Conservation (phyloP, 2,329 filamentous ascomycete genomes). For the Kalaharituber pfeilii region DNA sequence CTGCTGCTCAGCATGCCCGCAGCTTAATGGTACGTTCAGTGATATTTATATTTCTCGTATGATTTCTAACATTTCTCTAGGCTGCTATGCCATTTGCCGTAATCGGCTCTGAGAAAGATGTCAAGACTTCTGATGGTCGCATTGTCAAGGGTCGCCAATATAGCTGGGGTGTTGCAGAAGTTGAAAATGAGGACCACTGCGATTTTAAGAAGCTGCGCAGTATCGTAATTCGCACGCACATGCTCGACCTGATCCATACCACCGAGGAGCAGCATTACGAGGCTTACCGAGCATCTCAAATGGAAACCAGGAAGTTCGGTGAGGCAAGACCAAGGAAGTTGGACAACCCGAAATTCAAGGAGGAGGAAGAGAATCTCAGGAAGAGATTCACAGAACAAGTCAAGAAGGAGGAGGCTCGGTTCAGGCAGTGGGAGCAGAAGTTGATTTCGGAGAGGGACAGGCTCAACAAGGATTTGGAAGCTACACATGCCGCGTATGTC, state of each 20-base stretch:
- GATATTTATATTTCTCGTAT: not conserved
- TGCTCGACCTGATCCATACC: slow-evolving; percentile 98
- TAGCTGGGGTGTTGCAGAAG: slow-evolving; percentile 97
- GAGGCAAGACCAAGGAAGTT: slow-evolving; percentile 93
- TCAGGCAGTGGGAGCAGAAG: slow-evolving; percentile 99
- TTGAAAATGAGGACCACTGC: slow-evolving; percentile 99
- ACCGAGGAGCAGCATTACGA: slow-evolving; percentile 99
- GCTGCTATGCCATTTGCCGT: slow-evolving; percentile 97
- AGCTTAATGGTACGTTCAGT: slow-evolving; percentile 48
- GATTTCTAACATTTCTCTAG: slow-evolving; percentile 9
- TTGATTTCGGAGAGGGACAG: slow-evolving; percentile 96
- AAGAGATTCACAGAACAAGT: slow-evolving; percentile 99
- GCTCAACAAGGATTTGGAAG: slow-evolving; percentile 98
- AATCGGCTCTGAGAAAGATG: slow-evolving; percentile 97
- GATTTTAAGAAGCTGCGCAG: slow-evolving; percentile 99
- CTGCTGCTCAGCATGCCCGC: slow-evolving; percentile 83
- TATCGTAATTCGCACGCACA: slow-evolving; percentile 96
- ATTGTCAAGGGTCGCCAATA: slow-evolving; percentile 99
- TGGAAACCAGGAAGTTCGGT: slow-evolving; percentile 99
- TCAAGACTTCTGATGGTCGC: slow-evolving; percentile 86
- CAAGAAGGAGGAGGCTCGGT: slow-evolving; percentile 98
- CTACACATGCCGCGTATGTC: slow-evolving; percentile 64
- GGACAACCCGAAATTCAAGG: slow-evolving; percentile 99
- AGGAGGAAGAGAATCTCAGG: slow-evolving; percentile 93
- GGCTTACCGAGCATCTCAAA: slow-evolving; percentile 95